These are phyloP conservation scores for Aspergillus novoparasiticus DNA, from an alignment of 2,329 filamentous ascomycete genomes.

Conservation along the genomic window DNA sequence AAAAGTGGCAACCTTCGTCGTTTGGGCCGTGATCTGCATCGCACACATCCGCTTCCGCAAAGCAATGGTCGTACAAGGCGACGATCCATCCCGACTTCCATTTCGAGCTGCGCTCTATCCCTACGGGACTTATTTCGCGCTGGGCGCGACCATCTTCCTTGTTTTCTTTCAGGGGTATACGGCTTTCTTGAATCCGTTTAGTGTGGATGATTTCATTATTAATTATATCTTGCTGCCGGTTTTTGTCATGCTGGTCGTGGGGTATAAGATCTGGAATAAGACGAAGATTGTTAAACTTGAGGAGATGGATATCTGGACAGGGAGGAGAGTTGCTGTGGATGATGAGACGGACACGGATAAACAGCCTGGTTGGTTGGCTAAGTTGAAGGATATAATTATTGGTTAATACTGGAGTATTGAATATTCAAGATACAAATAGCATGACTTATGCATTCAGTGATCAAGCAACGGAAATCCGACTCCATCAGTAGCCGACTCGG, in stretches of 20 bases:
- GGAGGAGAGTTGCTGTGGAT: constrained; percentile 29
- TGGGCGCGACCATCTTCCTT: constrained; percentile 52
- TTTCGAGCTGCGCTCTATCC: constrained; percentile 54
- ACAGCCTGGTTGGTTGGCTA: constrained; percentile 18
- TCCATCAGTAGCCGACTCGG: no score
- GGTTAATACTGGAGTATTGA: constrained; percentile 15
- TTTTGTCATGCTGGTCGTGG: constrained; percentile 50
- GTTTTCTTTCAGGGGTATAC: constrained; percentile 58
- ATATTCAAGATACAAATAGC: no score
- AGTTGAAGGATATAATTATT: constrained; percentile 26
- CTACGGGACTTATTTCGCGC: constrained; percentile 52
- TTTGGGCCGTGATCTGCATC: constrained; percentile 43
- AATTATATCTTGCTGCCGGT: constrained; percentile 58
- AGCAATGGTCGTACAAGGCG: constrained; percentile 40
- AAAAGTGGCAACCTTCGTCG: constrained; percentile 43
- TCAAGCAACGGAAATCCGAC: no score
- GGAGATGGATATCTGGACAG: constrained; percentile 46
- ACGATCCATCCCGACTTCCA: constrained; percentile 46
- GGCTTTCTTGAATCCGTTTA: constrained; percentile 54
- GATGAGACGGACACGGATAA: constrained; percentile 21
- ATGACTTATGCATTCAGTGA: no score
- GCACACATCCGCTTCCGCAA: constrained; percentile 47
- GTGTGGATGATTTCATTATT: constrained; percentile 54
- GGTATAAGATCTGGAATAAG: constrained; percentile 50
- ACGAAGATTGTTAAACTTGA: constrained; percentile 38